Evolutionary conservation across 179 eudicot species (phyloP), one percentile per base, ranked within the genome.

Genomic region (Nepenthes alata): DNA sequence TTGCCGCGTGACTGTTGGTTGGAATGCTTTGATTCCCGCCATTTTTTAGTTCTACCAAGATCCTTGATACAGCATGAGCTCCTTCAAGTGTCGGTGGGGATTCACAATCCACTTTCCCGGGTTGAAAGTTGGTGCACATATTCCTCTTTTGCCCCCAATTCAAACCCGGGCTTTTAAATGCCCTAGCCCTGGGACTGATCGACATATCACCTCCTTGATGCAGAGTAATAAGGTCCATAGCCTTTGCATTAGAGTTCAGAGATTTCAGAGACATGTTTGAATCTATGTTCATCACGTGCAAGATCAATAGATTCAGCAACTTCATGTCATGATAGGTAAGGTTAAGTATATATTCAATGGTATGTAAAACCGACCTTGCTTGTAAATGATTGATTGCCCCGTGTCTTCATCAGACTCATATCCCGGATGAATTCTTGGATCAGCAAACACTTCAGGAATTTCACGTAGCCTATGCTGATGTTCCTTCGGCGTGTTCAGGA

Each of bases 351-450:
- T 39, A 57, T 13, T 15, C 47, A 16, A 57, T 59, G 61, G 37
- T 13, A 52, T 11, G 14, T 5, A 16, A 52, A 47, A 58, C 36
- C 45, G 63, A 93, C 97, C 98, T 87, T 76, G 87, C 72, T 78
- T 83, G 65, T 58, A 72, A 8, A 72, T 74, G 53, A 83, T 88
- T 53, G 70, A 67, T 60, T 85, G 77, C 38, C 74, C 95, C 64
- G 81, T 76, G 68, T 79, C 85, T 61, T 88, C 81, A 37, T 87
- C 98, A 64, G 98, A 89, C 36, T 83, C 90, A 55, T 83, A 77
- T 62, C 78, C 71, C 39, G 97, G 98, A 75, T 87, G 95, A 97
- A 93, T 89, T 59, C 83, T 85, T 56, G 98, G 97, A 82, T 93
- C 98, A 37, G 88, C 83, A 68, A 79, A 95, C 58, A 93, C 85